Base-by-base conservation (phyloP, 495 filamentous ascomycete genomes). In the Penicillium maclennaniae region DNA sequence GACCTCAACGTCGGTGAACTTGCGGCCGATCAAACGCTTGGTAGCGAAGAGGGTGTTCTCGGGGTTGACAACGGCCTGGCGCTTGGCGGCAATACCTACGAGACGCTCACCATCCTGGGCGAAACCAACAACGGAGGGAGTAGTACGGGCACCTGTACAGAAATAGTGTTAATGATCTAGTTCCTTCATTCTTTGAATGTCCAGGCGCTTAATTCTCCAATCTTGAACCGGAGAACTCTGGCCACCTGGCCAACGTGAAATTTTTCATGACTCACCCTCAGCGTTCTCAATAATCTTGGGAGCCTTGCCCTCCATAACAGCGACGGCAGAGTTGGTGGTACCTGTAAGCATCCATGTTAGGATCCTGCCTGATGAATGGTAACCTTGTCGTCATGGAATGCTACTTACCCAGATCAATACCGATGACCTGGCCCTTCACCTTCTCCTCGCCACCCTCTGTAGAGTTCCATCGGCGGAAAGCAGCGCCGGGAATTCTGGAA, bases 11-110 rank as follows among this genome's bases (percentile, higher is more conserved):
- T 98, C 93, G 69, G 87, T 93, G 80, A 91, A 98, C 80, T 97
- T 97, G 68, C 93, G 91, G 61, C 93, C 93, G 69, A 98, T 98
- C 69, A 98, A 85, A 84, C 93, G 91, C 87, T 98, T 98, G 54
- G 93, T 98, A 74, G 93, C 93, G 70, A 98, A 98, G 45, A 98
- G 85, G 44, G 93, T 98, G 78, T 98, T 97, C 74, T 98, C 93
- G 4, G 93, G 93, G 81, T 98, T 98, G 61, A 98, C 95, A 61
- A 97, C 95, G 45, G 93, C 93, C 75, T 98, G 93, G 68, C 93
- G 92, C 84, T 98, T 98, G 57, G 93, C 93, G 45, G 93, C 90
- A 61, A 97, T 91, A 87, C 93, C 93, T 59, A 98, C 93, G 52
- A 98, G 77, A 56, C 95, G 88, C 82, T 98, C 93, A 53, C 95